A percentile compares a stretch with the other conserved stretches of the same genome.
Conservation (phyloP, 345 rosid genomes). For the Eucalyptus pauciflora region DNA sequence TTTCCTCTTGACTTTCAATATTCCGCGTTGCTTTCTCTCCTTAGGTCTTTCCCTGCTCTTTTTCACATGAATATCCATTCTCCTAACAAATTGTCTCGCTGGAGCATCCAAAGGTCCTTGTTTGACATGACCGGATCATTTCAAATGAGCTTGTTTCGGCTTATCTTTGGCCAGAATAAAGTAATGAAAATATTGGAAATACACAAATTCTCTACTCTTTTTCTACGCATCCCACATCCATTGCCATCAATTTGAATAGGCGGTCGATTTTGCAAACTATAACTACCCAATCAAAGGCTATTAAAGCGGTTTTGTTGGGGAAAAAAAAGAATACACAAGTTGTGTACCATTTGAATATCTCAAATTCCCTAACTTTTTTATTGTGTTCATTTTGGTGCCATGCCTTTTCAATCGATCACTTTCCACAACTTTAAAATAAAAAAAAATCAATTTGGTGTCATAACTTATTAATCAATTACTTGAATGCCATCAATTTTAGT, state of each 20-base stretch:
- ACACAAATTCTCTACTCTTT: too few species aligned
- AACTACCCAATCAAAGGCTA: background rate
- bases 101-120: background rate
- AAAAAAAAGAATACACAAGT: background rate
- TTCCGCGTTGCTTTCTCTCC: background rate
- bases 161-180: background rate
- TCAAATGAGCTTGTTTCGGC: background rate
- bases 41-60: background rate
- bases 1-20: background rate
- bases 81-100: background rate
- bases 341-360: background rate
- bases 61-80: background rate
- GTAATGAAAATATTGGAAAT: too few species aligned
- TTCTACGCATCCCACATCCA: too few species aligned
- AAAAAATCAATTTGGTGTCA: background rate
- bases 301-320: background rate
- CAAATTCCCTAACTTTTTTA: background rate
- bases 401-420: background rate
- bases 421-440: too few species aligned
- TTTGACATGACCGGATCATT: background rate
- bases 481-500: fast-evolving
- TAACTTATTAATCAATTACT: fast-evolving
- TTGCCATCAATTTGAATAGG: background rate
- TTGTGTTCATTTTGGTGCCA: background rate
- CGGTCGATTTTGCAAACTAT: too few species aligned